Base-by-base conservation (phyloP, 1,284 basidiomycete genomes). In the Moesziomyces antarcticus region DNA sequence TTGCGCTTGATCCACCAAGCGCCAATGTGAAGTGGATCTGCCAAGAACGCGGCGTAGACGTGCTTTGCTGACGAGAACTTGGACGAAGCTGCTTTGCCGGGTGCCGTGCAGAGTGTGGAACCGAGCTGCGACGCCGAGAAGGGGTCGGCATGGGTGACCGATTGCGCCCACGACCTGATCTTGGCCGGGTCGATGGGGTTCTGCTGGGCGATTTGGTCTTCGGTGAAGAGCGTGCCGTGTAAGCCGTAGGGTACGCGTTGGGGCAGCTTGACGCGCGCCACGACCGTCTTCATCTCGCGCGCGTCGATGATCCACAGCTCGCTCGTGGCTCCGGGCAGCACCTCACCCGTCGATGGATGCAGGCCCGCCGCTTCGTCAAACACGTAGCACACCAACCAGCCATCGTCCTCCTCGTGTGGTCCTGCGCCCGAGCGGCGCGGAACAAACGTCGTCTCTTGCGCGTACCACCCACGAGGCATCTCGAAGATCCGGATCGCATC, bases 291-390 rank as follows among this genome's bases (percentile, higher is more conserved):
- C 84, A 86, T 85, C 20, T 73, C 64, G 60, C 81, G 81, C 0
- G 86, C 86, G 46, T 87, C 86, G 47, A 87, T 81, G 48, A 87
- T 84, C 86, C 86, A 87, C 5, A 87, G 68, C 73, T 87, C 86
- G 25, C 82, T 82, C 8, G 67, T 73, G 9, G 82, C 76, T 5
- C 75, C 79, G 5, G 80, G 82, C 3, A 80, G 73, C 11, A 85
- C 85, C 16, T 81, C 77, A 3, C 86, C 86, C 5, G 82, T 82
- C 10, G 68, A 59, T 2, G 73, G 70, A 16, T 81, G 71, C 20
- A 80, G 56, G 8, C 86, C 73, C 40, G 85, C 80, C 10, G 50
- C 61, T 65, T 87, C 86, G 75, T 87, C 86, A 57, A 87, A 87
- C 1, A 85, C 85, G 73, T 87, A 87, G n/a, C 85, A 85, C 3